Conservation (phyloP, 1,139 yeast genomes). For the Yamadazyma buinensis region DNA sequence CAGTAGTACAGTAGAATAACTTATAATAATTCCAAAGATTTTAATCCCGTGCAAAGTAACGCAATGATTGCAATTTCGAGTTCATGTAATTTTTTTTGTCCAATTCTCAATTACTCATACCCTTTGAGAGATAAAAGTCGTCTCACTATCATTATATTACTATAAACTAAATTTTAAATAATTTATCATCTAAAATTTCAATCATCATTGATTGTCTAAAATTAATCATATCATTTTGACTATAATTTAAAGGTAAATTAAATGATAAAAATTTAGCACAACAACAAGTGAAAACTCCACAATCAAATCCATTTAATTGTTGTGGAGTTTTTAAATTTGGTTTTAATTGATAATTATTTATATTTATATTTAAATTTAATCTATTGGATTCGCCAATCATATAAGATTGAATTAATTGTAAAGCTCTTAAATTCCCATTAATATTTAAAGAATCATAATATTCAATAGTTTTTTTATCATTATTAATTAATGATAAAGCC, state of each 20-base stretch:
- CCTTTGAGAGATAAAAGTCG: too few species aligned
- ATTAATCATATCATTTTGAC: constrained; percentile 66
- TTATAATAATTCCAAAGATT: too few species aligned
- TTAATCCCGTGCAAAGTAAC: too few species aligned
- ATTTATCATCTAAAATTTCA: constrained; percentile 26
- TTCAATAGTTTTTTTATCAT: constrained; percentile 51
- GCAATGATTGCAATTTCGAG: too few species aligned
- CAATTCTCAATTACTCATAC: too few species aligned
- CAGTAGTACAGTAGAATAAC: too few species aligned
- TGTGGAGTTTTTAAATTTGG: constrained; percentile 59
- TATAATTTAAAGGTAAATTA: constrained; percentile 45
- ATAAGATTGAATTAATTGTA: constrained; percentile 55
- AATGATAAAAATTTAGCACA: constrained; percentile 63
- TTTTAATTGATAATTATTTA: constrained; percentile 26
- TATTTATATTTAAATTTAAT: constrained; percentile 32
- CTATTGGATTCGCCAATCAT: constrained; percentile 55
- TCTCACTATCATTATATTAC: too few species aligned
- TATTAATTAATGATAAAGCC: constrained; percentile 83
- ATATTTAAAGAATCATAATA: constrained; percentile 74
- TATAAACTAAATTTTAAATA: not conserved
- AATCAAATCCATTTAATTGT: constrained; percentile 87
- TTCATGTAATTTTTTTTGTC: too few species aligned
- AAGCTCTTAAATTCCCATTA: constrained; percentile 41
- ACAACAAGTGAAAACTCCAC: constrained; percentile 92
- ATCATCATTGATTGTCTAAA: constrained; percentile 72